Evolutionary conservation across 1,284 basidiomycete genomes (phyloP), one percentile per base, ranked within the genome.

Genomic region (Puccinia triticina): DNA sequence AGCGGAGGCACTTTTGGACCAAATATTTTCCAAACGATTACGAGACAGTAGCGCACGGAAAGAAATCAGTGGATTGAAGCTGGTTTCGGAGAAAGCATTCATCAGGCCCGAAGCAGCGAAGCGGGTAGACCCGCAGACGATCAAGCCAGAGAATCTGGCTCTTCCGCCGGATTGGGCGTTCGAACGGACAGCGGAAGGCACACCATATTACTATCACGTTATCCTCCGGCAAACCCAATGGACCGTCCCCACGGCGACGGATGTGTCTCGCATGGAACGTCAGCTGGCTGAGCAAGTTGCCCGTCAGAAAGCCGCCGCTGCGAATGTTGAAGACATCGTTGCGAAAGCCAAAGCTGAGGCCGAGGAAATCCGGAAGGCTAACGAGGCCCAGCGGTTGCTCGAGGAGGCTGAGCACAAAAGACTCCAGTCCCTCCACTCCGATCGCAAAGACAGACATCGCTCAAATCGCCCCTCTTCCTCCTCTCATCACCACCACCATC

Each of bases 341-440:
- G 88, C 88, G 0, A 88, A 88, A 76, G 88, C 87, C n/a, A 88
- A 88, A 11, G 88, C 87, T 50, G 89, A 88, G 16, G 88, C 88
- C 12, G 88, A 87, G 34, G 87, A 88, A 61, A 84, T 86, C 4
- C 85, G 86, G 53, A 85, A 85, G 10, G 86, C 86, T 46, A 86
- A 86, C 77, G 80, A 72, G 84, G 84, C 83, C 82, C 84, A 26
- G 83, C 86, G 78, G 82, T 84, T 78, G 37, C 82, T 77, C 23
- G 84, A 83, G 16, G 87, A 85, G 76, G 86, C 84, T 74, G 82
- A 83, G 46, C 83, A 86, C 10, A 87, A 88, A 64, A 76, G 59
- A 57, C 77, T 66, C 57, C 66, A 82, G 8, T 83, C 50, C 14
- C 1, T 46, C 11, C 37, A 73, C 21, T 34, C 40, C 10, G 50